Evolutionary conservation across 2,329 filamentous ascomycete genomes (phyloP), one percentile per base, ranked within the genome.

Genomic region (Botrytis hyacinthi): DNA sequence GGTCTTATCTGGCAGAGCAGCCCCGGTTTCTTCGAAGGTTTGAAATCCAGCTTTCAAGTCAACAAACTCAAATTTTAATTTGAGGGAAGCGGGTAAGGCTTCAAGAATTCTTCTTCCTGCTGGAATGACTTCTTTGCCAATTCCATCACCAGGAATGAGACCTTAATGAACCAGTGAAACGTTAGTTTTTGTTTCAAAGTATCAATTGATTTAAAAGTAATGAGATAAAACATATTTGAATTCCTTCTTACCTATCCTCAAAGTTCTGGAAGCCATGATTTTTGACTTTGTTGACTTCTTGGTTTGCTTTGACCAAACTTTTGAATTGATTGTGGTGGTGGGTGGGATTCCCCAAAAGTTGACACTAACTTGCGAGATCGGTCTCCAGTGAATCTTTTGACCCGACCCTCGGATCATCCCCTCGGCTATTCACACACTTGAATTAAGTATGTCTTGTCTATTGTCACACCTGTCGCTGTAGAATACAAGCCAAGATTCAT

Each of bases 71-170:
- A 98, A 98, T 81, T 94, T 95, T 79, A 99, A 89, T 80, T 92
- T 92, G 66, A 98, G 86, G n/a, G 93, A 96, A n/a, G 91, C 84
- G 48, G 95, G 95, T 2, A 99, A 91, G 69, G 96, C 92, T 86
- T 99, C 95, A 81, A 99, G 93, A 79, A 98, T 87, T 77, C 93
- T 92, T 80, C 94, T 93, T 70, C 95, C 96, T 72, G 96, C 93
- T 77, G 96, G 96, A 84, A 99, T 98, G 83, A 99, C 96, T 85
- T 99, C 96, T 82, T 93, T 93, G 84, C 96, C 96, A 85, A 99
- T 99, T 84, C 96, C 96, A 85, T 99, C 96, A 81, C 96, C 96
- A 80, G 96, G 93, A 82, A 99, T 98, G 80, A 98, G 93, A 83
- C 95, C 95, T 97, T 78, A 54, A 73, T 61, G 32, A 9, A 37